A percentile compares a stretch with the other conserved stretches of the same genome.
These are phyloP conservation scores for Medicago lupulina DNA, from an alignment of 306 rosid species.

Conservation along the genomic window DNA sequence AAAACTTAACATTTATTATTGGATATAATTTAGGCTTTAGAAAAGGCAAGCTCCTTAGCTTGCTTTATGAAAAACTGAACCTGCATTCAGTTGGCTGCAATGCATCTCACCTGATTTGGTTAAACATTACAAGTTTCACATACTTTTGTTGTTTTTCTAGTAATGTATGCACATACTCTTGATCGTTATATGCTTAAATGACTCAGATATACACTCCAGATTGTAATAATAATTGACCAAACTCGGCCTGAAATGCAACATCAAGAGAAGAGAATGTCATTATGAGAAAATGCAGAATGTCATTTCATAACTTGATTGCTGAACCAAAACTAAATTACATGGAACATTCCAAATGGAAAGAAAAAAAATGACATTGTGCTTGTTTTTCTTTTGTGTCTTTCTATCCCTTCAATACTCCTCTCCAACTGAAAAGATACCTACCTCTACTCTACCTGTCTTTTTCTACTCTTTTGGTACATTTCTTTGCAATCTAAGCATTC, in stretches of 20 bases:
- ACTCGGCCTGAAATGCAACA: not conserved
- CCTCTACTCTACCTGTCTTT: slow-evolving; percentile 17
- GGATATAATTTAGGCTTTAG: too few relatives aligned
- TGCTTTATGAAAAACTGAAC: too few relatives aligned
- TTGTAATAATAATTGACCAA: not conserved
- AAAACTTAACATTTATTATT: too few relatives aligned
- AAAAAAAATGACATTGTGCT: not conserved
- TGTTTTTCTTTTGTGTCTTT: slow-evolving; percentile 9
- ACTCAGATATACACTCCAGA: not conserved
- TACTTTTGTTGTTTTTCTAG: not conserved
- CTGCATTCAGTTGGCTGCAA: too few relatives aligned
- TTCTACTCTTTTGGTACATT: slow-evolving; percentile 29
- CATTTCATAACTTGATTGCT: slow-evolving; percentile 6
- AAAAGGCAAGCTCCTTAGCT: too few relatives aligned
- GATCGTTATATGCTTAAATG: not conserved
- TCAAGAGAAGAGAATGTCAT: not conserved
- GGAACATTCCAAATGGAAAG: not conserved
- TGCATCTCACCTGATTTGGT: too few relatives aligned
- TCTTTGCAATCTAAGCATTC: slow-evolving; percentile 13
- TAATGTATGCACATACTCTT: not conserved
- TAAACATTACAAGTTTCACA: not conserved
- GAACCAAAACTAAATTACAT: not conserved
- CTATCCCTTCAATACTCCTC: not conserved
- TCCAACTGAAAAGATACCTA: not conserved
- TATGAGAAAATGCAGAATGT: too few relatives aligned